Base-by-base conservation (phyloP, 202 grass and related monocot genomes). In the Alloteropsis angusta region DNA sequence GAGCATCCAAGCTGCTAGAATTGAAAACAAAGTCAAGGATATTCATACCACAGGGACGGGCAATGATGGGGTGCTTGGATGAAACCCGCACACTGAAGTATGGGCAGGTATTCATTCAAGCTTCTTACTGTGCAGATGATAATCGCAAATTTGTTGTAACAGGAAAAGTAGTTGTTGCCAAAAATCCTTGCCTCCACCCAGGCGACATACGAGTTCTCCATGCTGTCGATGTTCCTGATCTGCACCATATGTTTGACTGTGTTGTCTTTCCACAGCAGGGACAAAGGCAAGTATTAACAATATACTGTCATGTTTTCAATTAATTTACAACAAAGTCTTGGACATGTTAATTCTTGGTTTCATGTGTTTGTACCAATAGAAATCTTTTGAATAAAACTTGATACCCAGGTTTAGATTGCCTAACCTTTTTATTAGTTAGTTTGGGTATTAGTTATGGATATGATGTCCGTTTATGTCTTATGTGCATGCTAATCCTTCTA, bases 231-330 rank as follows among this genome's bases (percentile, higher is more conserved):
- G 22, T 86, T 48, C 95, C 87, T 78, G 19, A 39, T 68, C 80
- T 98, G 74, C 65, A 68, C 38, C 95, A 98, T 80, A 83, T 98
- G 89, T 77, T 92, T 85, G 82, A 98, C 60, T 98, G 95, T 82
- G 81, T 98, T 38, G 95, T 98, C 75, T 98, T 98, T 90, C 95
- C 95, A 13, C 94, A 98, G 66, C 84, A 92, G 60, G 95, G 95
- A 32, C 42, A 42, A 41, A 98, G 95, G 91, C 87, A 77, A 84
- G 76, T 80, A 44, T 82, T 83, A 49, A 34, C 44, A 70, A 34
- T 86, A 18, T 71, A 63, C 0, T 56, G 10, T 50, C 44, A 37
- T 74, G 5, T 63, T 69, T 72, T 68, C 25, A 75, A 11, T 26
- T 38, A 66, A 5, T 44, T 37, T 67, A 49, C 4, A 37, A 19